These are phyloP conservation scores for Tolypocladium endophyticum DNA, from an alignment of 2,329 filamentous ascomycete genomes.

Conservation along the genomic window DNA sequence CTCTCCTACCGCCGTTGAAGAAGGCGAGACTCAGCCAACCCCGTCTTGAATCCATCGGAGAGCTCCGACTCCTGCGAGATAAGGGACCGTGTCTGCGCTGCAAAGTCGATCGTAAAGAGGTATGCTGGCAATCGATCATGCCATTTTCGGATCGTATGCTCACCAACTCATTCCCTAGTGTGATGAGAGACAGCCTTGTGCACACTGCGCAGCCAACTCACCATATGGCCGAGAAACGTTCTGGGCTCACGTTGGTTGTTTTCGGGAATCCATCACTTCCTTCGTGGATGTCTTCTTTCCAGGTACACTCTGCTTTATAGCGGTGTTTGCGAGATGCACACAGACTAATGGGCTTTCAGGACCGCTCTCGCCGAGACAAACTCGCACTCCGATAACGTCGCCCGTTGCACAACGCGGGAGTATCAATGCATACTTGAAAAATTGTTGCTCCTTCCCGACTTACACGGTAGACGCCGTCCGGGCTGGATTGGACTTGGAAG, in stretches of 20 bases:
- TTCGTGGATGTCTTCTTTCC: constrained; percentile 40
- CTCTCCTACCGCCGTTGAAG: constrained; percentile 44
- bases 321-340: neutral
- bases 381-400: constrained; percentile 39
- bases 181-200: constrained; percentile 38
- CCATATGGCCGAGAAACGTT: constrained; percentile 28
- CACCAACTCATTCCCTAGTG: constrained; percentile 25
- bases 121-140: constrained; percentile 17
- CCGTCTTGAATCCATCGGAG: constrained; percentile 45
- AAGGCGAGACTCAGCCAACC: constrained; percentile 40
- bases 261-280: constrained; percentile 34
- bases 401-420: constrained; percentile 36
- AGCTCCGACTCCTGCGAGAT: constrained; percentile 39
- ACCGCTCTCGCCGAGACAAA: constrained; percentile 35
- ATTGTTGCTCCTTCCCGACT: constrained; percentile 30
- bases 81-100: constrained; percentile 41
- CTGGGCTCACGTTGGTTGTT: constrained; percentile 41
- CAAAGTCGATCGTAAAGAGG: constrained; percentile 32
- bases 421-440: constrained; percentile 42
- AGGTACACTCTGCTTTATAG: constrained; percentile 22
- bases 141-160: neutral
- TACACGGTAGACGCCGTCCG: constrained; percentile 30
- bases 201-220: constrained; percentile 30
- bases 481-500: constrained; percentile 39
- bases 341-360: constrained; percentile 16